These are phyloP conservation scores for Trametes meyenii DNA, from an alignment of 768 basidiomycete genomes.

Conservation along the genomic window DNA sequence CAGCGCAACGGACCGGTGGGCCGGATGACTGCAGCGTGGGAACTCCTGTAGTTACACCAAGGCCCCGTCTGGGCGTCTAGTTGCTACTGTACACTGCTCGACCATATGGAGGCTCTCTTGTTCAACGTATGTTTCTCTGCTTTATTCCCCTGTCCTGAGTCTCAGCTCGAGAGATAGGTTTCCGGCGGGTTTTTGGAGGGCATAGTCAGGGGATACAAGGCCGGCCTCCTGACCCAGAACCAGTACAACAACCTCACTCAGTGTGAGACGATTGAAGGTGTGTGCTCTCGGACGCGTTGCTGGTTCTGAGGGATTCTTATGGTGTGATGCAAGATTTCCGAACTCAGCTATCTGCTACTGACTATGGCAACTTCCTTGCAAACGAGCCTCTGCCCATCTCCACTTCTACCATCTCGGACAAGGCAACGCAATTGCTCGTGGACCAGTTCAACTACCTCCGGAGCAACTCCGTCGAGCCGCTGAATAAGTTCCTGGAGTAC, in stretches of 20 bases:
- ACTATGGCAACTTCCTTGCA: slow-evolving; percentile 97
- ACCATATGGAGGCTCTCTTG: slow-evolving; percentile 82
- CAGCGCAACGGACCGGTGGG: neutral
- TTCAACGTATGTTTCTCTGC: slow-evolving; percentile 65
- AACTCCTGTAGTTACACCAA: slow-evolving; percentile 12
- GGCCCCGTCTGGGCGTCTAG: slow-evolving; percentile 2
- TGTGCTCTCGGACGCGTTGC: slow-evolving; percentile 16
- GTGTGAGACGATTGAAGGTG: slow-evolving; percentile 97
- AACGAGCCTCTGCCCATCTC: slow-evolving; percentile 94
- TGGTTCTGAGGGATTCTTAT: neutral
- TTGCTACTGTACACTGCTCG: slow-evolving; percentile 9
- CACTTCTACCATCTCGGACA: slow-evolving; percentile 95
- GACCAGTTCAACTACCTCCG: slow-evolving; percentile 96
- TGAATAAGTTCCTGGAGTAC: slow-evolving; percentile 94
- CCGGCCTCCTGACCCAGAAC: slow-evolving; percentile 83
- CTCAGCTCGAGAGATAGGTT: slow-evolving; percentile 47
- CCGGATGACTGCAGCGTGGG: slow-evolving; percentile 9
- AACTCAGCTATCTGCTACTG: slow-evolving; percentile 93
- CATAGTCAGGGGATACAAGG: slow-evolving; percentile 90
- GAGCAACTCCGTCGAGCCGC: slow-evolving; percentile 86
- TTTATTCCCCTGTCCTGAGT: slow-evolving; percentile 32
- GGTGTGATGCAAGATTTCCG: slow-evolving; percentile 71
- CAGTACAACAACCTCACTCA: slow-evolving; percentile 95
- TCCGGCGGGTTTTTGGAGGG: slow-evolving; percentile 78
- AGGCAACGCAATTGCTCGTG: slow-evolving; percentile 92